Percentiles rank a stretch among this genome's conserved stretches.
These are phyloP conservation scores for Penicillium sp. DNA, from an alignment of 2,329 filamentous ascomycete genomes.

Conservation along the genomic window DNA sequence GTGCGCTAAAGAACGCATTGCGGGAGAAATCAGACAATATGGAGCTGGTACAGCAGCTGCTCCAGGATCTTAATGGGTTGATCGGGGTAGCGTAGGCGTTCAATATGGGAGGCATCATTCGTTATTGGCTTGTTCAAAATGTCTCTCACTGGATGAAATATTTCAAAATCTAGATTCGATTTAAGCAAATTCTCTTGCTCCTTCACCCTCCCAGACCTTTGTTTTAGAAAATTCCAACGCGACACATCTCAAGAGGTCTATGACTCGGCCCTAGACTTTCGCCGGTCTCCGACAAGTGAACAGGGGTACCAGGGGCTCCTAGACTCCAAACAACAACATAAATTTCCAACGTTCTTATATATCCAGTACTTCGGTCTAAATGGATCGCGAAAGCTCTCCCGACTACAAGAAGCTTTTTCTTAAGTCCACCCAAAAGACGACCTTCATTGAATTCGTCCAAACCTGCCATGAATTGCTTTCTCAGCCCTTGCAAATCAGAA, in stretches of 20 bases:
- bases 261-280: no score
- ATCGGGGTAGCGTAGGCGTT: neutral
- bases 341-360: no score
- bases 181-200: neutral
- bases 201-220: neutral
- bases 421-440: no score
- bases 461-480: no score
- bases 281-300: no score
- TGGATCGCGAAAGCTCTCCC: no score
- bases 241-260: neutral
- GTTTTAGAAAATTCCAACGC: neutral
- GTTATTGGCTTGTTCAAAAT: neutral
- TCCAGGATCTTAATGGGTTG: constrained; percentile 6
- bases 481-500: no score
- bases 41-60: neutral
- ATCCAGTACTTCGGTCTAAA: no score
- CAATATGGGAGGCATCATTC: neutral
- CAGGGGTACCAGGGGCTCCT: no score
- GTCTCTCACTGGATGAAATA: neutral
- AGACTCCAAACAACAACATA: no score
- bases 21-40: constrained; percentile 4
- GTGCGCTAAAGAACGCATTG: neutral
- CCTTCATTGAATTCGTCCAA: no score
- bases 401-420: no score
- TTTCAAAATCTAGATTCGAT: neutral